These are phyloP conservation scores for Mycena capillaripes DNA, from an alignment of 768 basidiomycete species.

Conservation along the genomic window DNA sequence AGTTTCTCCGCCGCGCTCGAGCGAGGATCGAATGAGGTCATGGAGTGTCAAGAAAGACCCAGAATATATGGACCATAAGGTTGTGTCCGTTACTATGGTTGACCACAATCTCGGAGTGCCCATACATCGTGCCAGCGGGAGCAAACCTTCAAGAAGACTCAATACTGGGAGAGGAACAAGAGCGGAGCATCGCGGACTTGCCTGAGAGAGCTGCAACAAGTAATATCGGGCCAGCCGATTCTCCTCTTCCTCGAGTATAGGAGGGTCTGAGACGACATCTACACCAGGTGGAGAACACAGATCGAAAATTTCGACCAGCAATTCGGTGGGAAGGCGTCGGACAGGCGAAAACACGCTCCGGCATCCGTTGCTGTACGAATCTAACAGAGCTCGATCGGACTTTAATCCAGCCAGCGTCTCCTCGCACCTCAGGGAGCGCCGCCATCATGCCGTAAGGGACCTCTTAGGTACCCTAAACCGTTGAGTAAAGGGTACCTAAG, in stretches of 20 bases:
- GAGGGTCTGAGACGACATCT: not conserved
- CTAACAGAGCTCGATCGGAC: not conserved
- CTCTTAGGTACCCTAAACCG: too few relatives aligned
- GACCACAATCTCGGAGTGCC: conserved; percentile 16
- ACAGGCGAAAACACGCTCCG: conserved; percentile 11
- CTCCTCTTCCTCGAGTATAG: not conserved
- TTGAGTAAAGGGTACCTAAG: too few relatives aligned
- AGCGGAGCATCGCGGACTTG: not conserved
- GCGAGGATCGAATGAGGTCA: not conserved
- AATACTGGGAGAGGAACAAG: not conserved
- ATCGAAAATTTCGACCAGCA: conserved; percentile 19
- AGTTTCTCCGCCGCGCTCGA: conserved; percentile 4
- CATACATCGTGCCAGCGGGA: conserved; percentile 19
- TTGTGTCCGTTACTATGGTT: not conserved
- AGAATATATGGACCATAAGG: not conserved
- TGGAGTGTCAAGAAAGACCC: not conserved
- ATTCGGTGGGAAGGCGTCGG: conserved; percentile 7
- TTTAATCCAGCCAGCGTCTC: not conserved
- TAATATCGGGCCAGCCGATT: conserved; percentile 8
- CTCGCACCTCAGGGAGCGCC: too few relatives aligned
- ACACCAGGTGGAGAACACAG: not conserved
- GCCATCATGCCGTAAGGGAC: too few relatives aligned
- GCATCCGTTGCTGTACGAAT: not conserved
- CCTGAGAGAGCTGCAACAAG: conserved; percentile 6
- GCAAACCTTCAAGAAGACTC: conserved; percentile 5